Evolutionary conservation across 768 basidiomycete species (phyloP).

Genomic region (Tulasnella sp.): DNA sequence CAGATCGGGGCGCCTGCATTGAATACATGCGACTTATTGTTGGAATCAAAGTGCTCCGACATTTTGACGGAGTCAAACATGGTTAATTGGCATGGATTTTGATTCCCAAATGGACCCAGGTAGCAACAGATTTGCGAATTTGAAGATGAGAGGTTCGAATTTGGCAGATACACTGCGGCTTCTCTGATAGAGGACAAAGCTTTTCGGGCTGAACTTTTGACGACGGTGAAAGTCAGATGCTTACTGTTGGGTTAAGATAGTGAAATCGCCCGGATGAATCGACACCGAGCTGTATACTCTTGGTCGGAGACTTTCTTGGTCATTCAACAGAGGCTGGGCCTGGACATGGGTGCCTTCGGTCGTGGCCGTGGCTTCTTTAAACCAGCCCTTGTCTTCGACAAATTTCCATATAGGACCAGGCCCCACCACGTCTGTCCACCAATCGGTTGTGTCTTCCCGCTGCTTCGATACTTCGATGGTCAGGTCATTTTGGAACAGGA

Average conservation of each 20-base stretch:
- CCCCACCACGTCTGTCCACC: slow-evolving; percentile 76
- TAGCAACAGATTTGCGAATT: slow-evolving; percentile 56
- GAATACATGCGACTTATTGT: slow-evolving; percentile 65
- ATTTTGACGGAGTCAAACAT: slow-evolving; percentile 3
- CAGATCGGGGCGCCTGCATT: slow-evolving; percentile 88
- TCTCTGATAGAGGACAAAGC: slow-evolving; percentile 31
- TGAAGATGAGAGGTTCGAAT: not conserved
- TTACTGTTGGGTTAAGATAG: slow-evolving; percentile 49
- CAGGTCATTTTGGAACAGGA: slow-evolving; percentile 46
- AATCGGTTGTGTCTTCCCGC: slow-evolving; percentile 48
- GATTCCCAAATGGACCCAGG: slow-evolving; percentile 60
- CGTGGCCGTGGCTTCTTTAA: slow-evolving; percentile 49
- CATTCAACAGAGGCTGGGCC: not conserved
- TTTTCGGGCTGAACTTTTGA: slow-evolving; percentile 48
- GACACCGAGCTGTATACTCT: slow-evolving; percentile 17
- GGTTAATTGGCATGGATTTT: slow-evolving; percentile 37
- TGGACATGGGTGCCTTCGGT: not conserved
- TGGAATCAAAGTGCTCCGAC: slow-evolving; percentile 41
- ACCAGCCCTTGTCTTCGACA: slow-evolving; percentile 73
- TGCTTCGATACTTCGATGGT: slow-evolving; percentile 48
- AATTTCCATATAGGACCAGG: slow-evolving; percentile 76
- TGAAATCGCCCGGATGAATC: slow-evolving; percentile 40
- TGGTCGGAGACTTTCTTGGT: slow-evolving; percentile 6
- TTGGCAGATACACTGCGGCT: not conserved
- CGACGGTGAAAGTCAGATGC: slow-evolving; percentile 18